Percentiles rank a stretch among this genome's conserved stretches.
These are phyloP conservation scores for Phaeotremella fagi DNA, from an alignment of 768 basidiomycete genomes.

Conservation along the genomic window DNA sequence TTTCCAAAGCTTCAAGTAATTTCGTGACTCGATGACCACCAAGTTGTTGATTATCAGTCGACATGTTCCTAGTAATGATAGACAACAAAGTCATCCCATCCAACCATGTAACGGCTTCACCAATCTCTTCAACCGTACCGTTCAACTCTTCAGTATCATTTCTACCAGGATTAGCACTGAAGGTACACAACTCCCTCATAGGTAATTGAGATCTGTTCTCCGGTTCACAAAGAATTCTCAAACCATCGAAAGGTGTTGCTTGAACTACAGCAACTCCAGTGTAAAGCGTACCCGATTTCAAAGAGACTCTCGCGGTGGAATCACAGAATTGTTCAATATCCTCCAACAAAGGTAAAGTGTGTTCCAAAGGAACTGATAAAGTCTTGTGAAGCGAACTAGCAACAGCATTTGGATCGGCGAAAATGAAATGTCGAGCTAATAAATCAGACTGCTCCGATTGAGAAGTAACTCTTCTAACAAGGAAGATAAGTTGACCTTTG, in stretches of 20 bases:
- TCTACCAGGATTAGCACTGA: slow-evolving; percentile 7
- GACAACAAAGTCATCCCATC: slow-evolving; percentile 44
- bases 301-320: slow-evolving; percentile 21
- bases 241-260: slow-evolving; percentile 48
- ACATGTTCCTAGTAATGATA: slow-evolving; percentile 35
- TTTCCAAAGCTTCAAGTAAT: slow-evolving; percentile 35
- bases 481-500: slow-evolving; percentile 48
- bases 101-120: slow-evolving; percentile 41
- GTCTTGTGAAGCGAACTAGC: slow-evolving; percentile 39
- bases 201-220: slow-evolving; percentile 43
- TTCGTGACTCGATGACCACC: slow-evolving; percentile 15
- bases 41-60: slow-evolving; percentile 3
- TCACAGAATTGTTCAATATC: slow-evolving; percentile 41
- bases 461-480: slow-evolving; percentile 41
- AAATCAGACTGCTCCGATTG: slow-evolving; percentile 36
- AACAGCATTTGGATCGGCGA: slow-evolving; percentile 43
- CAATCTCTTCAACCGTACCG: slow-evolving; percentile 47
- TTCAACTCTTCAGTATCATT: slow-evolving; percentile 12
- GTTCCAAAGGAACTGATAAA: slow-evolving; percentile 41
- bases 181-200: slow-evolving; percentile 41
- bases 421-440: slow-evolving; percentile 44
- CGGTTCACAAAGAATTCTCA: slow-evolving; percentile 43
- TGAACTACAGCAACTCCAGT: slow-evolving; percentile 46
- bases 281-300: slow-evolving; percentile 43
- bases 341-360: slow-evolving; percentile 40